phyloP scores from a whole-genome alignment of 306 rosid species.

The Dryas alaskensis region DNA sequence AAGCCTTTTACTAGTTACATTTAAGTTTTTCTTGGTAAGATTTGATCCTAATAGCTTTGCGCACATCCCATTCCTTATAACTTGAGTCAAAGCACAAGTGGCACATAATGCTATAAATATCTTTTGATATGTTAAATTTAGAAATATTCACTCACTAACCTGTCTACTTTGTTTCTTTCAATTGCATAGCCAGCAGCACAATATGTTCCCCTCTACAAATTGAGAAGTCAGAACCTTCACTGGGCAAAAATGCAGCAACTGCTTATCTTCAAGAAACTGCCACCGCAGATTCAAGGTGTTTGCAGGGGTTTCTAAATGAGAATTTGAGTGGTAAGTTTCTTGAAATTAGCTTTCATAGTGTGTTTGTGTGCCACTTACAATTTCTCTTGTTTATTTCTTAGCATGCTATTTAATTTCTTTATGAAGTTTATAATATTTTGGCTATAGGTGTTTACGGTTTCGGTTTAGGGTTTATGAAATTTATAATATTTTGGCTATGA shows the following conservation, averaged over 20 bases:
- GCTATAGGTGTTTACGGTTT: neutral
- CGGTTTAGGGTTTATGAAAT: too few species aligned
- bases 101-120: neutral
- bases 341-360: neutral
- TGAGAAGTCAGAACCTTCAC: conserved; percentile 21
- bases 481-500: neutral
- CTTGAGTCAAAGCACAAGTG: neutral
- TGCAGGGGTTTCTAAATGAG: conserved; percentile 21
- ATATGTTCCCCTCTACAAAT: neutral
- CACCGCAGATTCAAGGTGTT: conserved; percentile 25
- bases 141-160: neutral
- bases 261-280: conserved; percentile 25
- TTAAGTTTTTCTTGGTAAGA: too few species aligned
- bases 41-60: too few species aligned
- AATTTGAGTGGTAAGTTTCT: conserved; percentile 41
- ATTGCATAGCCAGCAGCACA: conserved; percentile 1
- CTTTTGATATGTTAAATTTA: neutral
- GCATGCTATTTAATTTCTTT: neutral
- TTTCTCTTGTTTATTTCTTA: neutral
- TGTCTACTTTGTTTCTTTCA: neutral
- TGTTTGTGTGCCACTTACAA: neutral
- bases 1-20: too few species aligned
- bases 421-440: neutral
- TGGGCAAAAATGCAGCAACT: conserved; percentile 2
- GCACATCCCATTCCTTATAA: too few species aligned